These are phyloP conservation scores for Ehretia macrophylla DNA, from an alignment of 257 asterid species.

Conservation along the genomic window DNA sequence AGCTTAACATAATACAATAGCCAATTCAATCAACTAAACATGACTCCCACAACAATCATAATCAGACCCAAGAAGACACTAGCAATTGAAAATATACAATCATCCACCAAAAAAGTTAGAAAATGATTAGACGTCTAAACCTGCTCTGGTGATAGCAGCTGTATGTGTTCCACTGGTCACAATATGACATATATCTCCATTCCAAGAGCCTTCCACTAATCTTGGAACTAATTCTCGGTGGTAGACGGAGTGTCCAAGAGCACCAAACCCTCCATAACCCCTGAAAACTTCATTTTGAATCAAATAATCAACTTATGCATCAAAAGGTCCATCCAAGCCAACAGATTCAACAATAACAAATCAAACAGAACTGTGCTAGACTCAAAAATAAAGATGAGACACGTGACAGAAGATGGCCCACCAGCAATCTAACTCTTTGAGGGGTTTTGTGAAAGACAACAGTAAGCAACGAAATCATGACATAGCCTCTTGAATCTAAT, in stretches of 20 bases:
- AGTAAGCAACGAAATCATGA: no score
- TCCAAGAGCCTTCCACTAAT: slow-evolving; percentile 81
- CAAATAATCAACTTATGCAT: slow-evolving; percentile 35
- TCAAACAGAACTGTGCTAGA: not conserved
- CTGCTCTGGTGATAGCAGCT: slow-evolving; percentile 75
- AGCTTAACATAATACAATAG: no score
- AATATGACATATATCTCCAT: slow-evolving; percentile 58
- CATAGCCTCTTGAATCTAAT: no score
- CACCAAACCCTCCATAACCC: slow-evolving; percentile 99
- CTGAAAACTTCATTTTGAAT: slow-evolving; percentile 70
- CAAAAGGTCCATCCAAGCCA: not conserved
- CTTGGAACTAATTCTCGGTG: slow-evolving; percentile 78
- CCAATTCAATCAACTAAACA: no score
- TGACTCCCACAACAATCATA: no score
- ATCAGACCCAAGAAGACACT: no score
- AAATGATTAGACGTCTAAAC: slow-evolving; percentile 28
- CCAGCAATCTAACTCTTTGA: no score
- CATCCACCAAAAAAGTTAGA: not conserved
- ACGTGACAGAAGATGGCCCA: no score
- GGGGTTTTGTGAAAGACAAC: no score
- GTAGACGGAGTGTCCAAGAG: slow-evolving; percentile 93
- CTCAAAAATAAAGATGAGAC: not conserved
- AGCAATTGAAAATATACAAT: not conserved
- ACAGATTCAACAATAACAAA: not conserved
- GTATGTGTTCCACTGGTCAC: slow-evolving; percentile 93